Conservation (phyloP, 176 grass and related monocot species). For the Triticum urartu region DNA sequence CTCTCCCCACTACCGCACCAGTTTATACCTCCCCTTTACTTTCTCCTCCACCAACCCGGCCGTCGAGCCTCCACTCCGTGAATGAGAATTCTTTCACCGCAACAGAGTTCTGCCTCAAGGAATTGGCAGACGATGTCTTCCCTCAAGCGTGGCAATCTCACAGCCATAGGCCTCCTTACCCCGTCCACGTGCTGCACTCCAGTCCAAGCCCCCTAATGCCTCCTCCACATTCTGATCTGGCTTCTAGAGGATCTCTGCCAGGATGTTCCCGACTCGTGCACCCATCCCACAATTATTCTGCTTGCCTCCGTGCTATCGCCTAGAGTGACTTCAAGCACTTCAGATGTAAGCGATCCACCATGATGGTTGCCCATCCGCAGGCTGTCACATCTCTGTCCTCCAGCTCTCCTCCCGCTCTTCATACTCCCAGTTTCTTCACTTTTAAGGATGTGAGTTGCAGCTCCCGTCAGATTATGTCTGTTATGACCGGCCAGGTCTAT, state of each 20-base stretch:
- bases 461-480: neutral
- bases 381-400: neutral
- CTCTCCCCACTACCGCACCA: neutral
- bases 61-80: neutral
- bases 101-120: neutral
- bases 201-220: neutral
- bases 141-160: neutral
- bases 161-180: neutral
- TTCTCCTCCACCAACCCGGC: neutral
- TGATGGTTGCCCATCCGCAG: neutral
- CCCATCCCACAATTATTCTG: neutral
- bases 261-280: neutral
- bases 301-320: constrained; percentile 36
- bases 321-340: constrained; percentile 70
- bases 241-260: neutral
- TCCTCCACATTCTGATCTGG: neutral
- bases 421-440: constrained; percentile 5
- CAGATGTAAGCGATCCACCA: constrained; percentile 53
- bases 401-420: neutral
- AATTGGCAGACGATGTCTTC: neutral
- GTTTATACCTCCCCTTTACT: neutral
- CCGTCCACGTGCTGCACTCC: neutral
- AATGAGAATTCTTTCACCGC: neutral
- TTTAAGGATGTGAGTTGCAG: neutral
- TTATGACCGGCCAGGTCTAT: too few relatives aligned